Evolutionary conservation across 164 flowering plant genomes (phyloP), one percentile per base, ranked within the genome.

Genomic region (Echeveria elegans): DNA sequence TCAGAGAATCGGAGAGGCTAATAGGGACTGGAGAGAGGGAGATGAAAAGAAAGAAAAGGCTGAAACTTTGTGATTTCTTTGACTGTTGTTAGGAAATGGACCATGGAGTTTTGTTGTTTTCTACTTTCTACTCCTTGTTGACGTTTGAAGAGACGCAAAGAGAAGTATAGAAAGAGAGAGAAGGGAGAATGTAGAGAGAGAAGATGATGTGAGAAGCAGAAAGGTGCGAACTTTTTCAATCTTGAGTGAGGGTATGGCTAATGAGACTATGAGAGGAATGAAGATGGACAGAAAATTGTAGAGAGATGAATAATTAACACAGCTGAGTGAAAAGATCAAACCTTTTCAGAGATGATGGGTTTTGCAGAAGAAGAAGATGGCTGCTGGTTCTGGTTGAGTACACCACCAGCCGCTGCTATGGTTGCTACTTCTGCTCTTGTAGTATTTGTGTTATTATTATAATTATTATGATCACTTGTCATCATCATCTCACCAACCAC

Each of bases 281-380:
- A 63, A 40, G 58, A 56, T 23, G 60, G 28, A 31, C 16, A 50
- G 66, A 63, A 63, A 34, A 63, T 14, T 63, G 63, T 6, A n/a
- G 0, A 66, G 18, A 37, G 61, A 31, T 29, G 10, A 28, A 32
- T 26, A 63, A 45, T 31, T 48, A 67, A 18, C 21, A 48, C 18
- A 43, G 16, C 47, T 3, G 47, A 43, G 37, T 12, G 40, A 61
- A 48, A 24, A 59, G 40, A 21, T 19, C 24, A 52, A 67, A 91
- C 90, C 95, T 92, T 92, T 71, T 83, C 96, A 29, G 67, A 76
- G 63, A 73, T 58, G 63, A 73, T 58, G 72, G 82, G 70, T 73
- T 87, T 88, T 43, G 83, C 65, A 73, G 81, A 32, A 70, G 79
- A 56, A 26, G 61, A 53, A 0, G 59, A 28, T 26, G 34, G 61